These are phyloP conservation scores for Fusarium stilboides DNA, from an alignment of 2,329 filamentous ascomycete species.

Conservation along the genomic window DNA sequence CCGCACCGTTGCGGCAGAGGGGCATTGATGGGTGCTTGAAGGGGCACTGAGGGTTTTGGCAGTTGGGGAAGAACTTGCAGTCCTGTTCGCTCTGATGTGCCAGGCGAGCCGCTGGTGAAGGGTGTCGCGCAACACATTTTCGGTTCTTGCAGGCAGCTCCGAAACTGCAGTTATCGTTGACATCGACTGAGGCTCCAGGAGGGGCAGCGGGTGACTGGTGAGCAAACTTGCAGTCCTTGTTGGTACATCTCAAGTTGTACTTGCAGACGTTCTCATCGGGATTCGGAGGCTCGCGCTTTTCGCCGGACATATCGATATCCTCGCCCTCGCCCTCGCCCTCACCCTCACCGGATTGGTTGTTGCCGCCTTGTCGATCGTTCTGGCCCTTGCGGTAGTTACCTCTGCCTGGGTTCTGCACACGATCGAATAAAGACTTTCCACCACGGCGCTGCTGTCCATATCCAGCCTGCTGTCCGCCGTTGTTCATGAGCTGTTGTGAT, in stretches of 20 bases:
- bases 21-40: conserved; percentile 93
- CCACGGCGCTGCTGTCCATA: conserved; percentile 56
- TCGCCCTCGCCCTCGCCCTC: conserved; percentile 63
- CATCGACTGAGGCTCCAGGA: conserved; percentile 81
- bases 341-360: conserved; percentile 57
- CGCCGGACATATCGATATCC: conserved; percentile 75
- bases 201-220: conserved; percentile 95
- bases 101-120: conserved; percentile 85
- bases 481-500: conserved; percentile 73
- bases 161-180: conserved; percentile 84
- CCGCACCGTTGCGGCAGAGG: conserved; percentile 90
- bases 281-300: conserved; percentile 68
- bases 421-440: conserved; percentile 80
- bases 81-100: conserved; percentile 87
- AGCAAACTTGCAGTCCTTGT: conserved; percentile 90
- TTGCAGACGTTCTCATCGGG: conserved; percentile 83
- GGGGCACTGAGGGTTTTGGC: conserved; percentile 87
- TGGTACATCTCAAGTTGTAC: conserved; percentile 90
- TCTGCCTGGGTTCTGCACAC: conserved; percentile 71
- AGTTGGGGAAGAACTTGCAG: conserved; percentile 93
- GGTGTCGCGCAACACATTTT: conserved; percentile 93
- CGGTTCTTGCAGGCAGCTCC: conserved; percentile 95
- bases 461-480: conserved; percentile 63
- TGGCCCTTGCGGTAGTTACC: conserved; percentile 68
- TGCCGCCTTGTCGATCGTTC: conserved; percentile 56